Base-by-base conservation (phyloP, 306 rosid genomes). In the Prinsepia uniflora region DNA sequence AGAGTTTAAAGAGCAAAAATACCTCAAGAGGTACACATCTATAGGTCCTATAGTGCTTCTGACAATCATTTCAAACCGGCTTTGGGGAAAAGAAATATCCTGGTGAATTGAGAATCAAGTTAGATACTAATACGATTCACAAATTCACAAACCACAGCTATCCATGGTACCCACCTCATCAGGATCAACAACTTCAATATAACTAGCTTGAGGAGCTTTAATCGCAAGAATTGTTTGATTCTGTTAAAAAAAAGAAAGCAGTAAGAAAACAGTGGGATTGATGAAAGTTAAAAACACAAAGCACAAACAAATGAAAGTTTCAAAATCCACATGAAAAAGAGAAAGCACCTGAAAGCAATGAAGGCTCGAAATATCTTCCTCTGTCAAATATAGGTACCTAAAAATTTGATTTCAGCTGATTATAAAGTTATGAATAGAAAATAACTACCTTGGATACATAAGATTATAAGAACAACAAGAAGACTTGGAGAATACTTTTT, bases 151-250 rank as follows among this genome's bases (percentile, higher is more conserved):
- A 76, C 69, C 71, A 70, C 73, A 74, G 71, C 60, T 72, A 72
- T 80, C 71, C 36, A 56, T 22, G 50, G 60, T 71, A 74, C 79
- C 78, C 75, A 89, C 96, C 96, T 84, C 90, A 49, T 30, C 63
- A n/a, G 96, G 98, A 87, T 89, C 95, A 48, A 85, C 83, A 75
- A 92, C 94, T 85, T 89, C 95, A 45, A 92, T 83, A 65, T 52
- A 76, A 80, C 98, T 86, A 42, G 89, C 89, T 76, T 75, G 82
- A 3, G 96, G 98, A 67, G 96, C 96, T 77, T 83, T 86, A 76
- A 92, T 79, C 47, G 86, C 95, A 75, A 92, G 82, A 50, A 89
- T 83, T 77, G 92, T 84, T 75, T 82, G 86, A 79, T 83, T 82
- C 96, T 92, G 86, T 49, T 63, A 74, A 24, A 72, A 59, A 24